Base-by-base conservation (phyloP, 2,329 filamentous ascomycete genomes). In the Nannizzia gypsea region DNA sequence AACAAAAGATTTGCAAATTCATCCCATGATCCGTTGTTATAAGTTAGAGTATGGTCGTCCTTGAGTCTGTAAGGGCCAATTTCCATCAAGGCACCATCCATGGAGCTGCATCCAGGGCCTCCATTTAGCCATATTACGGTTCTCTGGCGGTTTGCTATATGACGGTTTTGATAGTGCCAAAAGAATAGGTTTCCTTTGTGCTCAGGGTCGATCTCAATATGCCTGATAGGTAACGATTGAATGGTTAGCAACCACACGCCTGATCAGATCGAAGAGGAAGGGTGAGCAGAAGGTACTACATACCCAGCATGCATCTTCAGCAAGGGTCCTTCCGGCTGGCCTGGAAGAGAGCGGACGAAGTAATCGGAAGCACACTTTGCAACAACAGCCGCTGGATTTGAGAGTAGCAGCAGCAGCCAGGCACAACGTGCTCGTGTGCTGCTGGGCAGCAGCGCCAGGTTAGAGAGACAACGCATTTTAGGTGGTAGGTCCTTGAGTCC, bases 261-360 rank as follows among this genome's bases (percentile, higher is more conserved):
- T 8, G 13, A n/a, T 22, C 24, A 13, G 8, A 52, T 9, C 15
- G 22, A 20, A 4, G 26, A 5, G 34, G n/a, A 42, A 56, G 40
- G 26, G 6, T 6, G 11, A 36, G 17, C 24, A 26, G n/a, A 34
- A 24, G 56, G 24, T 42, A 44, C 9, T 17, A 75, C 87, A 78
- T 78, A 96, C 90, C 93, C 93, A 77, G 93, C 92, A 80, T 97
- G 93, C 92, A 97, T 97, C 80, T 96, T 96, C 69, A 96, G 76
- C 63, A 90, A 76, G 40, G 89, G 85, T 20, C 83, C 87, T 66
- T 84, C 79, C 8, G 95, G 92, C 59, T 88, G 84, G 34, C 95
- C 93, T 4, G 93, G 93, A 20, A 99, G 80, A 6, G 85, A 83
- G 67, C 84, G 85, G 59, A 99, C 87, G 76, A 87, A 97, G 74